phyloP scores from a whole-genome alignment of 257 asterid genomes.

The Penstemon newberryi region DNA sequence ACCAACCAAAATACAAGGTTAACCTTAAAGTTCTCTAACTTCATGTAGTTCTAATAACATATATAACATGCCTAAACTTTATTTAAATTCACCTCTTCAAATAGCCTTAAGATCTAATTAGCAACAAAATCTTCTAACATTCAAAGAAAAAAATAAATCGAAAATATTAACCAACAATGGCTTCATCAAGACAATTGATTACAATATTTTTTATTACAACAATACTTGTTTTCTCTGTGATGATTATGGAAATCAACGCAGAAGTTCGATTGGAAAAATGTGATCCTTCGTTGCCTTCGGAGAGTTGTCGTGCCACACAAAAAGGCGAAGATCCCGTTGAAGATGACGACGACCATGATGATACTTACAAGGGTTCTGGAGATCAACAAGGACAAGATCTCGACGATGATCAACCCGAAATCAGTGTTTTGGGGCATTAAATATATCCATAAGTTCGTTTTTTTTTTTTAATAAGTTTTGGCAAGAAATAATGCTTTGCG shows the following conservation, averaged over 20 bases:
- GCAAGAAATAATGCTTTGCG: not conserved
- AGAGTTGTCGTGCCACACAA: not conserved
- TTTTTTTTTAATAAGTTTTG: too few species aligned
- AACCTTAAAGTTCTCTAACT: too few species aligned
- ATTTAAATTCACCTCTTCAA: not conserved
- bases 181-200: constrained; percentile 19
- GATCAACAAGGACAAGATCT: constrained; percentile 6
- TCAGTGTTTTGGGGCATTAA: constrained; percentile 31
- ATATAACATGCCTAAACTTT: too few species aligned
- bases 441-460: not conserved
- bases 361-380: not conserved
- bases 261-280: not conserved
- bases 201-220: constrained; percentile 9
- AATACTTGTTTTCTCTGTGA: constrained; percentile 24
- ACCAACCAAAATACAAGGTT: too few species aligned
- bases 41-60: too few species aligned
- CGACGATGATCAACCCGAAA: constrained; percentile 1
- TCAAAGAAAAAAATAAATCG: not conserved
- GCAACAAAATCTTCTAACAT: not conserved
- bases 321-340: not conserved
- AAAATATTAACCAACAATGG: constrained; percentile 20
- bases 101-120: too few species aligned
- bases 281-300: constrained; percentile 17
- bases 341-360: constrained; percentile 24
- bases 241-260: constrained; percentile 26